phyloP scores from a whole-genome alignment of 306 rosid genomes.

The Cicer judaicum region DNA sequence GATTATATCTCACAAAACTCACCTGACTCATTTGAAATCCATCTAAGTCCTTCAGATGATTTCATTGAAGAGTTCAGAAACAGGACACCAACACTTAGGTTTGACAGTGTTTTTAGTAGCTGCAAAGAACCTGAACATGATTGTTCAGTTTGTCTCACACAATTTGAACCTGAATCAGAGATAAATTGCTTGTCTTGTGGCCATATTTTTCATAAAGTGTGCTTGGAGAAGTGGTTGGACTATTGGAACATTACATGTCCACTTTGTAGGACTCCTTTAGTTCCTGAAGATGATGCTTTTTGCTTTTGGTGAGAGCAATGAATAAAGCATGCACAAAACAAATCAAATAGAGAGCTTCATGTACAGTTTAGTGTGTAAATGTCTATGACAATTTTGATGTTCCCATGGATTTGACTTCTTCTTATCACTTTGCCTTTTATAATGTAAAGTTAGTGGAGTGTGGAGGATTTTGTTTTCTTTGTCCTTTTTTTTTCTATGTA shows the following conservation, averaged over 20 bases:
- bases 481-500: slow-evolving; percentile 25
- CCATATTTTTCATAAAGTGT: slow-evolving; percentile 78
- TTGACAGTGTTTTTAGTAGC: slow-evolving; percentile 49
- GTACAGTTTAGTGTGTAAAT: slow-evolving; percentile 63
- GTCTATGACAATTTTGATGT: slow-evolving; percentile 53
- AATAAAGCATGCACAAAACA: slow-evolving; percentile 35
- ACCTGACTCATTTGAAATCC: slow-evolving; percentile 57
- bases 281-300: slow-evolving; percentile 65
- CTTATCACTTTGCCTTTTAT: slow-evolving; percentile 43
- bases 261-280: slow-evolving; percentile 82
- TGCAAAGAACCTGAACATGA: slow-evolving; percentile 59
- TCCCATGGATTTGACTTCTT: slow-evolving; percentile 46
- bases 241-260: slow-evolving; percentile 96
- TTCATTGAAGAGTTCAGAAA: slow-evolving; percentile 67
- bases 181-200: slow-evolving; percentile 78
- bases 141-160: slow-evolving; percentile 79
- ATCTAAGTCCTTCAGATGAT: slow-evolving; percentile 50
- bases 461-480: slow-evolving; percentile 32
- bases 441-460: slow-evolving; percentile 45
- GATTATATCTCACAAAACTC: slow-evolving; percentile 48
- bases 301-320: slow-evolving; percentile 60
- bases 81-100: slow-evolving; percentile 61
- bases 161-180: slow-evolving; percentile 77
- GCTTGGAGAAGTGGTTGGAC: slow-evolving; percentile 92
- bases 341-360: slow-evolving; percentile 45